Conservation (phyloP, 2,329 filamentous ascomycete species). For the Calonectria naviculata region DNA sequence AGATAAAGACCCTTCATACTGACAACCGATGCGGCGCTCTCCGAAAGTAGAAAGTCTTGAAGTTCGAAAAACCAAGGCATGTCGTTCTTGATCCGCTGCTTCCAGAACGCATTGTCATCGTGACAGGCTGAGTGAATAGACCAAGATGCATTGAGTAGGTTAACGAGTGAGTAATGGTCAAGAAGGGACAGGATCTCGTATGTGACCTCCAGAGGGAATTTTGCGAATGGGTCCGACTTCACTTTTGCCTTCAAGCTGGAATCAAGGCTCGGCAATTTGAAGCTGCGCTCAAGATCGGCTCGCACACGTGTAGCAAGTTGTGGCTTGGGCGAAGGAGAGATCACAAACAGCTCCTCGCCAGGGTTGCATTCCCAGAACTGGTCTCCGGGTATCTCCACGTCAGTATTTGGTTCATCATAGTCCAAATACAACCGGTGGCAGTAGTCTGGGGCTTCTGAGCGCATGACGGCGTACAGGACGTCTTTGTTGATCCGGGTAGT, state of each 20-base stretch:
- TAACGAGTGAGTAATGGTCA: background rate
- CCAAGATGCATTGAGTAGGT: background rate
- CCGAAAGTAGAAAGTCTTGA: background rate
- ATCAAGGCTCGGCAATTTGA: background rate
- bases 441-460: background rate
- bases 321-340: background rate
- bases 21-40: too few relatives aligned
- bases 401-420: background rate
- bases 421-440: background rate
- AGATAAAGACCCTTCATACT: background rate
- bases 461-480: conserved; percentile 11
- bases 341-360: background rate
- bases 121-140: background rate
- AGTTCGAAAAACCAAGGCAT: conserved; percentile 15
- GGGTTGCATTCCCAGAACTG: background rate
- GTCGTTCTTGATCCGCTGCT: background rate
- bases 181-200: background rate
- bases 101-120: conserved; percentile 3
- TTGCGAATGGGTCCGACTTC: background rate
- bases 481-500: background rate
- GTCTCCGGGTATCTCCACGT: background rate
- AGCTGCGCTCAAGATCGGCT: background rate
- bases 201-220: background rate
- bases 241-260: background rate
- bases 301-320: background rate